Conservation (phyloP, 176 grass and related monocot genomes). For the Aegilops longissima region DNA sequence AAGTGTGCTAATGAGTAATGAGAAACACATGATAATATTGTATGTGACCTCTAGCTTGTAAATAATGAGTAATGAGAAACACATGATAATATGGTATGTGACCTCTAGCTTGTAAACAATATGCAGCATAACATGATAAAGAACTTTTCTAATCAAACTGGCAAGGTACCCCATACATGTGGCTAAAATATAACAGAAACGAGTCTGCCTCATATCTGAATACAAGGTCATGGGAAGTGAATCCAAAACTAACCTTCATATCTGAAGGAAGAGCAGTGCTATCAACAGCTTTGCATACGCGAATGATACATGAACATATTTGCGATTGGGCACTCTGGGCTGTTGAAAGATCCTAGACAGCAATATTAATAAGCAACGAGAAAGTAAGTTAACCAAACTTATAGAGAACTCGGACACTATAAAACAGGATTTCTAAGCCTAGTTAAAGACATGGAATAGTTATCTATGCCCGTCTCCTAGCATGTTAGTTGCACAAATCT, state of each 20-base stretch:
- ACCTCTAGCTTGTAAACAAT: not conserved
- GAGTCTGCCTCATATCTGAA: not conserved
- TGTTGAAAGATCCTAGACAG: not conserved
- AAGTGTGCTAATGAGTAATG: not conserved
- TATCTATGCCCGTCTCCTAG: too few species aligned
- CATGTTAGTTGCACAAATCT: too few species aligned
- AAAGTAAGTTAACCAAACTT: not conserved
- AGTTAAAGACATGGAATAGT: too few species aligned
- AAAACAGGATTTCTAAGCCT: too few species aligned
- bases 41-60: not conserved
- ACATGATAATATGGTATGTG: not conserved
- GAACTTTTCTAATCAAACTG: not conserved
- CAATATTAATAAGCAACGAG: not conserved
- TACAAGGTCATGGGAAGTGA: not conserved
- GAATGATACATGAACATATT: not conserved
- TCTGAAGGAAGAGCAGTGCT: not conserved
- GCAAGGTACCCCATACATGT: not conserved
- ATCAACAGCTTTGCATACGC: constrained; percentile 12
- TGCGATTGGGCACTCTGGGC: not conserved
- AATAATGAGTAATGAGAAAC: not conserved
- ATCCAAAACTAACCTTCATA: not conserved
- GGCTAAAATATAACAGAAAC: not conserved
- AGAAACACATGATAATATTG: not conserved
- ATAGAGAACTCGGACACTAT: not conserved
- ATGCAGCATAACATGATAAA: not conserved